Evolutionary conservation across 106 monocot species (phyloP), one percentile per base, ranked within the genome.

Genomic region (Dendrobium catenatum): DNA sequence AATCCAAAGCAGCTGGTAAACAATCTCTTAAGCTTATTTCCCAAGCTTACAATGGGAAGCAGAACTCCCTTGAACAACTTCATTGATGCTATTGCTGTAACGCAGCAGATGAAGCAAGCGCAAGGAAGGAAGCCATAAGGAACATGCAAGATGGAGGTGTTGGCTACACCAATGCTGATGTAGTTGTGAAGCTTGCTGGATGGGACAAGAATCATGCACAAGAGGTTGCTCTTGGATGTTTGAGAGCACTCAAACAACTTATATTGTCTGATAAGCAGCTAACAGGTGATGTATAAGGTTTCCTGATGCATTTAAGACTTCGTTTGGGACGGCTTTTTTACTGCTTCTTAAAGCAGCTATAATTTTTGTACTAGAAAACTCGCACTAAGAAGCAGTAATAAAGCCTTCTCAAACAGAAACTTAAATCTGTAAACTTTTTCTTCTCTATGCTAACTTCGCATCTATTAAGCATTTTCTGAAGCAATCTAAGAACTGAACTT

Each of bases 131-230:
- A 77, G 92, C 89, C 6, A 81, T 77, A 78, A 86, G 81, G 81
- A 76, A 92, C 61, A 81, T 94, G 6, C 37, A 90, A 80, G 87
- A 86, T 58, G 90, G 90, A 68, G 83, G 22, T 41, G 5, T 85
- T 41, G 92, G 87, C 70, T 96, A 96, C 75, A 82, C 94, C 55
- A 92, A 96, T 75, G 88, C 96, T 16, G 96, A 96, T 41, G 85
- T 92, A 33, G 86, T 96, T 33, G 83, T 96, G 40, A 96, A 94
- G 85, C 76, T 94, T 46, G 84, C 82, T 2, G 92, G 90, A 68
- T 96, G 96, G 94, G 96, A 92, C 13, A n/a, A 27, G 16, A 83
- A 89, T 8, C 80, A 88, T 77, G 73, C 87, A 59, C 84, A 37
- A 86, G 81, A 73, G 82, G 86, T 92, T 68, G 89, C 96, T 55